Evolutionary conservation across 2,329 filamentous ascomycete genomes (phyloP).

Genomic region (Aspergillus sclerotialis): DNA sequence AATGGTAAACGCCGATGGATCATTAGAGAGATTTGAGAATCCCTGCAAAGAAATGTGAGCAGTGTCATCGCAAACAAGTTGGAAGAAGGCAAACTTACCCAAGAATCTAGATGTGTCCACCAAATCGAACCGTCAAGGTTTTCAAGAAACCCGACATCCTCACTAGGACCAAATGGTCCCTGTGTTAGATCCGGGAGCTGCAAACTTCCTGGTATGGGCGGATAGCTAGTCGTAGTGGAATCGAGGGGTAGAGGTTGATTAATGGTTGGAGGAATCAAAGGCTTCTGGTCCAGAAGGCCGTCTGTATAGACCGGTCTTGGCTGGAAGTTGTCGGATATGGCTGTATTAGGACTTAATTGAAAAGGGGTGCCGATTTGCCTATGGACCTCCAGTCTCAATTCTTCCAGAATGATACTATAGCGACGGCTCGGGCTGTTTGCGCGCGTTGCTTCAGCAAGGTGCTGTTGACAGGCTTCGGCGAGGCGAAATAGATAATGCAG

Average conservation of each 20-base stretch:
- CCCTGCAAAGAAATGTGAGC: slow-evolving; percentile 18
- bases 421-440: slow-evolving; percentile 42
- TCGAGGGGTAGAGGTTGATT: slow-evolving; percentile 8
- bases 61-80: neutral
- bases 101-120: slow-evolving; percentile 34
- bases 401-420: slow-evolving; percentile 44
- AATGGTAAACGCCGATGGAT: slow-evolving; percentile 20
- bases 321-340: slow-evolving; percentile 1
- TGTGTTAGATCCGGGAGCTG: slow-evolving; percentile 13
- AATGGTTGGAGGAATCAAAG: neutral
- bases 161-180: slow-evolving; percentile 12
- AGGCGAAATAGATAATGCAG: slow-evolving; percentile 31
- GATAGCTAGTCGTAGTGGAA: slow-evolving; percentile 10
- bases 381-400: slow-evolving; percentile 37
- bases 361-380: slow-evolving; percentile 20
- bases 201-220: slow-evolving; percentile 10
- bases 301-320: slow-evolving; percentile 2
- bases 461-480: slow-evolving; percentile 39
- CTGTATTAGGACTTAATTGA: neutral
- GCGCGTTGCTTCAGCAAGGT: slow-evolving; percentile 41
- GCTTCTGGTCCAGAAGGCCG: slow-evolving; percentile 3
- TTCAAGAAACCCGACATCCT: slow-evolving; percentile 23
- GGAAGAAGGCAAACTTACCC: slow-evolving; percentile 18
- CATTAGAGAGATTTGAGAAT: slow-evolving; percentile 25
- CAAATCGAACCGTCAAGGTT: slow-evolving; percentile 31